Evolutionary conservation across 805 yeast genomes (phyloP).

Genomic region (Hagleromyces aurorensis): DNA sequence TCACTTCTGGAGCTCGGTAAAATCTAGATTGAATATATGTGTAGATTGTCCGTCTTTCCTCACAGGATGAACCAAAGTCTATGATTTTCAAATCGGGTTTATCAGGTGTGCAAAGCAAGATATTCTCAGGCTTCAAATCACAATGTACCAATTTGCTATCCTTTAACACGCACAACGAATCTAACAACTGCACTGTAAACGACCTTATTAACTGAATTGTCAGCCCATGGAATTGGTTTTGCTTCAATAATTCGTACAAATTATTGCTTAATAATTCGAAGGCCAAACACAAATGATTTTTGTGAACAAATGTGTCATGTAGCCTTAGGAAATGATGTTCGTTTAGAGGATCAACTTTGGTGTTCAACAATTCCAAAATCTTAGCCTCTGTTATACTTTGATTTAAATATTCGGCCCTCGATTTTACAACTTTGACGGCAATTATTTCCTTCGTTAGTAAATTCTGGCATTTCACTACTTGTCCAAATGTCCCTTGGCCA

Average conservation of each 20-base stretch:
- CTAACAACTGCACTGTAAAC: constrained; percentile 74
- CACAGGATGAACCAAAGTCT: constrained; percentile 95
- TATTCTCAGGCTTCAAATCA: constrained; percentile 95
- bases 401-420: constrained; percentile 82
- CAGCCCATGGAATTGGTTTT: constrained; percentile 88
- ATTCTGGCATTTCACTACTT: constrained; percentile 84
- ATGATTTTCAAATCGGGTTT: constrained; percentile 84
- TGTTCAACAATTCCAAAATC: constrained; percentile 72
- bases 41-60: constrained; percentile 80
- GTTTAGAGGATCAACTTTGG: constrained; percentile 58
- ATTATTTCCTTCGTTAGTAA: constrained; percentile 74
- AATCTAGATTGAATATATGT: constrained; percentile 90
- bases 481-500: constrained; percentile 98
- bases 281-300: constrained; percentile 86
- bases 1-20: constrained; percentile 91
- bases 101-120: constrained; percentile 60
- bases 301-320: constrained; percentile 84
- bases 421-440: constrained; percentile 91
- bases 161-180: constrained; percentile 72
- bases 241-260: constrained; percentile 82
- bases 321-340: constrained; percentile 69
- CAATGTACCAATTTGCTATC: constrained; percentile 85
- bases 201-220: constrained; percentile 69
- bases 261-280: constrained; percentile 86
- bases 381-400: constrained; percentile 89